phyloP scores from a whole-genome alignment of 441 rosid genomes.

The Gossypium davidsonii region DNA sequence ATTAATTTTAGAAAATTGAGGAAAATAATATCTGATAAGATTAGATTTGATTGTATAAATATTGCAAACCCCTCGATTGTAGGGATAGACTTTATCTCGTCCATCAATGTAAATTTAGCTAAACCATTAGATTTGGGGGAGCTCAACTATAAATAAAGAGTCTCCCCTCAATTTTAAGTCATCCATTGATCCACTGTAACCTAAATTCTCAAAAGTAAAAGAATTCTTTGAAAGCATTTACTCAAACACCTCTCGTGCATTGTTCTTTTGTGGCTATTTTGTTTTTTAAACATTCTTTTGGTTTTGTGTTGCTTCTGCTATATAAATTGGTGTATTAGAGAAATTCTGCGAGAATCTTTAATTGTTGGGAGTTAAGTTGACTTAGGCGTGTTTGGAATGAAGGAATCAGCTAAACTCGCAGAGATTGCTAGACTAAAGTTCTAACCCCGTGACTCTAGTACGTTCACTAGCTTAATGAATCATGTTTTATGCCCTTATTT shows the following conservation, averaged over 20 bases:
- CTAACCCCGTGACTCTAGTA: neutral
- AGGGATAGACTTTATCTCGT: neutral
- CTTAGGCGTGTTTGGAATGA: neutral
- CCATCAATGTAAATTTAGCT: neutral
- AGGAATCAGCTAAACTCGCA: neutral
- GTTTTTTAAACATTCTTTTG: neutral
- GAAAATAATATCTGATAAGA: too few relatives aligned
- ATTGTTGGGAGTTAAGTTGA: neutral
- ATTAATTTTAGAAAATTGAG: too few relatives aligned
- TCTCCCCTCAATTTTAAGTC: neutral
- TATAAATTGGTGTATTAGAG: neutral
- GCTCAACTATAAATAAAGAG: neutral
- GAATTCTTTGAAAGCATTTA: neutral
- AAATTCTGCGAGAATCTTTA: neutral
- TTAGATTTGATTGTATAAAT: neutral
- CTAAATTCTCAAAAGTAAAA: neutral
- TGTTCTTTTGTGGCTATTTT: neutral
- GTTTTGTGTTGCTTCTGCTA: neutral
- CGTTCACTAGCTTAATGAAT: neutral
- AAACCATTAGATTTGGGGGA: neutral
- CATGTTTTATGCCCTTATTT: neutral
- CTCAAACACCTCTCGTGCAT: neutral
- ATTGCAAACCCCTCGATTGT: neutral
- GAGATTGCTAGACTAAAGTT: neutral
- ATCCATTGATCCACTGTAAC: neutral